These are phyloP conservation scores for Chaetomiaceae sp. DNA, from an alignment of 2,329 filamentous ascomycete genomes.

Conservation along the genomic window DNA sequence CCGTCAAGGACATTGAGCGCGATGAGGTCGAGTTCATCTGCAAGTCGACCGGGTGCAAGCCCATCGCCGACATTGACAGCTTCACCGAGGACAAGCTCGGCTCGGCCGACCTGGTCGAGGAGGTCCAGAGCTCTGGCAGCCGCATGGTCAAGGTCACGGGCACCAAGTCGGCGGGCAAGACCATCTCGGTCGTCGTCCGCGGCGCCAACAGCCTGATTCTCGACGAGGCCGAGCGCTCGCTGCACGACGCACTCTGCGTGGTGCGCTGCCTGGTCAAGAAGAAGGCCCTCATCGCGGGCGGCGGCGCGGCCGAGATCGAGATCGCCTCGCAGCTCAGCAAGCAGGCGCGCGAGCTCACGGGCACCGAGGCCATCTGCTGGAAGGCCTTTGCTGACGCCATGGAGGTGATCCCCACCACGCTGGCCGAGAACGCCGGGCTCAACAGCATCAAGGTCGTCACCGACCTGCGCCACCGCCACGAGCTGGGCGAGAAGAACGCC, in stretches of 20 bases:
- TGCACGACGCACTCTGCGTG: slow-evolving; percentile 96
- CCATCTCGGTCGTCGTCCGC: slow-evolving; percentile 88
- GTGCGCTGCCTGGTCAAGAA: slow-evolving; percentile 98
- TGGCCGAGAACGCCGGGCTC: slow-evolving; percentile 94
- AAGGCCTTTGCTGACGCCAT: slow-evolving; percentile 97
- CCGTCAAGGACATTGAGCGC: slow-evolving; percentile 95
- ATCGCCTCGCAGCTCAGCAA: slow-evolving; percentile 82
- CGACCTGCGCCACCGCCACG: slow-evolving; percentile 88
- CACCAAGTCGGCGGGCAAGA: slow-evolving; percentile 78
- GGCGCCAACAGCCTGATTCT: slow-evolving; percentile 92
- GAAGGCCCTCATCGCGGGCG: slow-evolving; percentile 96
- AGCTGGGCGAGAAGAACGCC: slow-evolving; percentile 90
- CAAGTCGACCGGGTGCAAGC: slow-evolving; percentile 98
- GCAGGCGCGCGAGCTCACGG: slow-evolving; percentile 75
- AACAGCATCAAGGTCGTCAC: slow-evolving; percentile 99
- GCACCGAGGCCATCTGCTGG: slow-evolving; percentile 97
- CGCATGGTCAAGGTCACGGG: slow-evolving; percentile 94
- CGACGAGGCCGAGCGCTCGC: slow-evolving; percentile 91
- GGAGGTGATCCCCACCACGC: slow-evolving; percentile 92
- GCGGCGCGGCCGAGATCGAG: slow-evolving; percentile 94
- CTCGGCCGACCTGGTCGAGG: slow-evolving; percentile 87
- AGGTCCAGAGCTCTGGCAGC: slow-evolving; percentile 79
- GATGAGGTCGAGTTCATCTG: slow-evolving; percentile 99
- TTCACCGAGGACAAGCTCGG: slow-evolving; percentile 99
- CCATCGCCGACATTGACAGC: slow-evolving; percentile 95